Evolutionary conservation across 2,329 filamentous ascomycete species (phyloP), one percentile per base, ranked within the genome.

Genomic region (Pseudocercospora pini-densiflorae): DNA sequence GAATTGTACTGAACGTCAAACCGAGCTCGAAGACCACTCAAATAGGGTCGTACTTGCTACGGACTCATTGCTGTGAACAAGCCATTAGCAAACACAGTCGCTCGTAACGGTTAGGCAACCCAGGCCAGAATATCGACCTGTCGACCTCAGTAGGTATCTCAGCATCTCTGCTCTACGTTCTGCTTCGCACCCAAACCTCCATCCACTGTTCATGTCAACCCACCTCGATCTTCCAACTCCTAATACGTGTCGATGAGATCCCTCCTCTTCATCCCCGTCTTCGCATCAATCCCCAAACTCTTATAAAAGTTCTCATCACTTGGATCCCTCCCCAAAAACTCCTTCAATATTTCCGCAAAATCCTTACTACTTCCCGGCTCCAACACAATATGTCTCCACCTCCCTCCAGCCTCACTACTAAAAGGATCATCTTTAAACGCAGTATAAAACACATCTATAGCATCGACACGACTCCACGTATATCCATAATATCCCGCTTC

Each of bases 381-480:
- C 47, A 51, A 51, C 9, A 51, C 47, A 23, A 12, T 51, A 24
- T 51, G 47, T 59, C 91, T 85, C 80, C 94, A 94, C 64, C 90
- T 81, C 8, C 91, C 84, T 1, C 91, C 91, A 75, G 92, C 87
- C 68, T 84, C 85, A 24, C 83, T 84, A 77, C 92, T 87, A 90
- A 94, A 92, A 0, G 91, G 91, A 76, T 93, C 83, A 69, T 86
- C 82, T 80, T 90, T 89, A 81, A 94, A 94, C 59, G 90, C 89
- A 0, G 86, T 86, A 79, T 92, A 88, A 82, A 93, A 94, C 90
- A 94, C 93, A 78, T 94, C 92, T 29, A 89, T 86, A 21, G 89
- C 91, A 79, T 93, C 93, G n/a, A 94, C 91, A 77, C 92, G 86
- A 0, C 89, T 92, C 62, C 62, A 64, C 33, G 49, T 29, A 60